Evolutionary conservation across 192 early-diverging fungal species (phyloP).

Genomic region (Linnemannia exigua): DNA sequence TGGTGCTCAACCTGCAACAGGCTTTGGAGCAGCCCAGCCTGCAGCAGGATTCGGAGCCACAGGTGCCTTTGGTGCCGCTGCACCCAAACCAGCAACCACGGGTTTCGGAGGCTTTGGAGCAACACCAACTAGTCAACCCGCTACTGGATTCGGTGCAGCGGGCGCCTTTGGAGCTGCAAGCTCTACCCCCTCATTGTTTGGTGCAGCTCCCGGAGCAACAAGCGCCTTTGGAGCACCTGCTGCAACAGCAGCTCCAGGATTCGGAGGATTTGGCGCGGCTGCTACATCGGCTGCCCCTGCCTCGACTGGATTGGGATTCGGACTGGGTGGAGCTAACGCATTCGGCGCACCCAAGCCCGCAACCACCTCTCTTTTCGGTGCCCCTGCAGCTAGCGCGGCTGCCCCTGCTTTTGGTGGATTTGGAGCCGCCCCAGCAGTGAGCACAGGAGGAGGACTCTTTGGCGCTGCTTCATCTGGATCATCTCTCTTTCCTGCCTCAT

Average conservation of each 20-base stretch:
- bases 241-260: slow-evolving; percentile 45
- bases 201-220: slow-evolving; percentile 24
- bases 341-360: slow-evolving; percentile 52
- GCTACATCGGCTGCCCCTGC: slow-evolving; percentile 37
- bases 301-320: slow-evolving; percentile 49
- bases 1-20: slow-evolving; percentile 43
- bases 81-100: slow-evolving; percentile 57
- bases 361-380: slow-evolving; percentile 56
- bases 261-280: slow-evolving; percentile 65
- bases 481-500: slow-evolving; percentile 41
- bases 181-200: slow-evolving; percentile 53
- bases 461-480: slow-evolving; percentile 38
- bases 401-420: slow-evolving; percentile 47
- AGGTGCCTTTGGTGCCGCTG: slow-evolving; percentile 59
- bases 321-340: slow-evolving; percentile 21
- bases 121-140: slow-evolving; percentile 53
- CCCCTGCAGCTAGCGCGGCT: slow-evolving; percentile 30
- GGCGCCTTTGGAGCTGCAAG: slow-evolving; percentile 61
- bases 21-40: slow-evolving; percentile 56
- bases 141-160: slow-evolving; percentile 57
- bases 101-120: slow-evolving; percentile 64
- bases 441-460: slow-evolving; percentile 57
- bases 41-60: slow-evolving; percentile 59
- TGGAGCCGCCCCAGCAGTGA: slow-evolving; percentile 38
- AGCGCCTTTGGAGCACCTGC: slow-evolving; percentile 54